A percentile compares a stretch with the other conserved stretches of the same genome.
phyloP scores from a whole-genome alignment of 2,329 filamentous ascomycete genomes.

The Fusarium sp. region DNA sequence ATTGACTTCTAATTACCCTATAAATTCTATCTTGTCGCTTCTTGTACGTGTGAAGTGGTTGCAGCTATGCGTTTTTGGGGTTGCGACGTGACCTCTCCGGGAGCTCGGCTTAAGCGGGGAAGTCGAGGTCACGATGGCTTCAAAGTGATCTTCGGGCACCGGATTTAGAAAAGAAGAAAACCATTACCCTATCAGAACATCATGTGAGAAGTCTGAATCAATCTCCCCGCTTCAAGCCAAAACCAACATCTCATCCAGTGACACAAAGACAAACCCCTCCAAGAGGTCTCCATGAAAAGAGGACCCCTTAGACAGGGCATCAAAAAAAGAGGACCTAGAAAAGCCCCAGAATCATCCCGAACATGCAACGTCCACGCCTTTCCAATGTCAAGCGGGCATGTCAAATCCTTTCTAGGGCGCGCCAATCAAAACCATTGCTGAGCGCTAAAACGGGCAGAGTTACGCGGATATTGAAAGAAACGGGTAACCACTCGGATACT shows the following conservation, averaged over 20 bases:
- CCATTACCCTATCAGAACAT: slow-evolving; percentile 1
- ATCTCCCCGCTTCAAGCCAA: neutral
- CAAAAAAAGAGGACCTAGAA: neutral
- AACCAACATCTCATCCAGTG: neutral
- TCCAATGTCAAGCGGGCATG: slow-evolving; percentile 8
- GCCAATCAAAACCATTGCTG: neutral
- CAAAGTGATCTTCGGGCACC: neutral
- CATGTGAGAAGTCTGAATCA: neutral
- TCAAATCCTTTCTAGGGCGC: neutral
- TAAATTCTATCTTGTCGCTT: neutral
- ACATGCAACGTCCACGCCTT: slow-evolving; percentile 8
- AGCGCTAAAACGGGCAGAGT: slow-evolving; percentile 7
- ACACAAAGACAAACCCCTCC: neutral
- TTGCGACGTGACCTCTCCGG: neutral
- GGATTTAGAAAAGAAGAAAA: neutral
- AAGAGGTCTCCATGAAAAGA: neutral
- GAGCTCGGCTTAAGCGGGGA: neutral
- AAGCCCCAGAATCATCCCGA: slow-evolving; percentile 1
- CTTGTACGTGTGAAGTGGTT: neutral
- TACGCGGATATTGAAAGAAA: neutral
- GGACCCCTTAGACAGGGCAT: neutral
- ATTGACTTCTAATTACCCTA: slow-evolving; percentile 8
- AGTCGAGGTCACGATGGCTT: slow-evolving; percentile 2
- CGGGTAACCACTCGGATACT: neutral
- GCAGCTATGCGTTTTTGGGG: neutral